These are phyloP conservation scores for Aspergillus unguis DNA, from an alignment of 2,329 filamentous ascomycete genomes.

Conservation along the genomic window DNA sequence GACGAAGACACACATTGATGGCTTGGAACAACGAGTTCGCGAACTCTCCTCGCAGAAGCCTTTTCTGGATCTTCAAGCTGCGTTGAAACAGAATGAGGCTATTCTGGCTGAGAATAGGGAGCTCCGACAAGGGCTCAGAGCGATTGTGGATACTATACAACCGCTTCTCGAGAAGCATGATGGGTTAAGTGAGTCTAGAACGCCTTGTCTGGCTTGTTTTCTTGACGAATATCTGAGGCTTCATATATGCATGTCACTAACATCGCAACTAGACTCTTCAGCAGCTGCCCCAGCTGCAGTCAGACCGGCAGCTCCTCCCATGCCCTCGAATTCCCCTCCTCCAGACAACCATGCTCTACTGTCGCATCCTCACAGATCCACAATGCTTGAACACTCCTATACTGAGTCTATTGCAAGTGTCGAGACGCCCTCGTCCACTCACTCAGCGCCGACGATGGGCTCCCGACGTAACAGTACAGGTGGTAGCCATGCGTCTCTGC, in stretches of 20 bases:
- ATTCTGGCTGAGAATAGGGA: constrained; percentile 77
- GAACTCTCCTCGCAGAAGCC: constrained; percentile 77
- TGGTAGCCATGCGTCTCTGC: constrained; percentile 30
- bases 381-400: constrained; percentile 25
- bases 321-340: constrained; percentile 25
- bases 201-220: background rate
- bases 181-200: constrained; percentile 39
- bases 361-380: constrained; percentile 17
- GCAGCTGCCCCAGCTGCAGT: constrained; percentile 16
- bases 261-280: constrained; percentile 9
- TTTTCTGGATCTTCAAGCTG: constrained; percentile 76
- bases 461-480: constrained; percentile 26
- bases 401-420: constrained; percentile 28
- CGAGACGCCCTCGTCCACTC: constrained; percentile 30
- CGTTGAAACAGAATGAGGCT: constrained; percentile 70
- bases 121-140: constrained; percentile 65
- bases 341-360: constrained; percentile 26
- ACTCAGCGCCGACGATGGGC: constrained; percentile 23
- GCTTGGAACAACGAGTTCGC: constrained; percentile 66
- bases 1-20: constrained; percentile 75
- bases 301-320: constrained; percentile 17
- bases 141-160: constrained; percentile 57
- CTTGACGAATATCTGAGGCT: background rate
- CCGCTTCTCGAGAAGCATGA: constrained; percentile 42
- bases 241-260: constrained; percentile 2